Conservation (phyloP, 2,329 filamentous ascomycete species). For the Xylariaceae sp. region DNA sequence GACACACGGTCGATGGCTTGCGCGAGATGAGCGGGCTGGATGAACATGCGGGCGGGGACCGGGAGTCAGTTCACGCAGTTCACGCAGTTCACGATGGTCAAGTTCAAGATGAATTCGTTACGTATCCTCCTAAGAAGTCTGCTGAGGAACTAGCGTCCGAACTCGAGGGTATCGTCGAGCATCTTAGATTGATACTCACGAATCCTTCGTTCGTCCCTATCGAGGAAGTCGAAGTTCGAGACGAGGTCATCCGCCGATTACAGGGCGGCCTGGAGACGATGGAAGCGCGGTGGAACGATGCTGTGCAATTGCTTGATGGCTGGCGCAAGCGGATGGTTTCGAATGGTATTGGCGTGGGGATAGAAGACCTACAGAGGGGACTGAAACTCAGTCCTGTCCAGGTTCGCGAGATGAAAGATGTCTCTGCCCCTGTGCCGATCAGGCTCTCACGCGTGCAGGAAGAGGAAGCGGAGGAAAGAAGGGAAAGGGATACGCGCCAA, state of each 20-base stretch:
- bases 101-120: slow-evolving; percentile 3
- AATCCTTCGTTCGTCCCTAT: slow-evolving; percentile 95
- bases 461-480: slow-evolving; percentile 46
- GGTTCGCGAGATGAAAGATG: slow-evolving; percentile 47
- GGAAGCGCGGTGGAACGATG: slow-evolving; percentile 85
- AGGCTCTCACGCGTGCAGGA: slow-evolving; percentile 36
- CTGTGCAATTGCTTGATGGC: slow-evolving; percentile 82
- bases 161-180: slow-evolving; percentile 71
- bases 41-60: slow-evolving; percentile 23
- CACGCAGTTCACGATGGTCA: neutral
- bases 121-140: slow-evolving; percentile 31
- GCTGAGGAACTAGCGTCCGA: slow-evolving; percentile 66
- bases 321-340: slow-evolving; percentile 80
- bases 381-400: slow-evolving; percentile 57
- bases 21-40: slow-evolving; percentile 61
- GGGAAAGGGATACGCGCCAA: slow-evolving; percentile 34
- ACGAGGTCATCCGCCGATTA: slow-evolving; percentile 81
- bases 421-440: slow-evolving; percentile 33
- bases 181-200: slow-evolving; percentile 77
- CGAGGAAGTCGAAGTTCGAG: slow-evolving; percentile 87
- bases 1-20: slow-evolving; percentile 64
- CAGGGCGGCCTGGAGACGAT: slow-evolving; percentile 88
- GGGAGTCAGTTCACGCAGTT: slow-evolving; percentile 1
- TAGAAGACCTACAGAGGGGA: slow-evolving; percentile 63
- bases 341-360: slow-evolving; percentile 63